A percentile compares a stretch with the other conserved stretches of the same genome.
Conservation (phyloP, 139 green algal genomes). For the Micromonas commoda region DNA sequence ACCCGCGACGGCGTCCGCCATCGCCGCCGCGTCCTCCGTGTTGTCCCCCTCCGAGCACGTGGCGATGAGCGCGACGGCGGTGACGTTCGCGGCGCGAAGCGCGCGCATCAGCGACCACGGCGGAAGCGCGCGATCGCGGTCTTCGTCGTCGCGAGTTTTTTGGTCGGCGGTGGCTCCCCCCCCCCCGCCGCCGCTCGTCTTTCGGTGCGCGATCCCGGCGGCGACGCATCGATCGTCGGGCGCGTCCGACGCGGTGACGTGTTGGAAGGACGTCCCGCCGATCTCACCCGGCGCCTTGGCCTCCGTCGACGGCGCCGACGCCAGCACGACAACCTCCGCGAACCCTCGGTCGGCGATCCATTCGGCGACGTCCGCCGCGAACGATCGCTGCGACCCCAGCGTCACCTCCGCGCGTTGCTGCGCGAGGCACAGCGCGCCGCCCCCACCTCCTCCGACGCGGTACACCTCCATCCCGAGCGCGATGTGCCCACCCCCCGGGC, state of each 20-base stretch:
- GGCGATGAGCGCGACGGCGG: background rate
- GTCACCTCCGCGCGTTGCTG: background rate
- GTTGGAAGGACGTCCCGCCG: background rate
- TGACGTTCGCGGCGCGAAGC: background rate
- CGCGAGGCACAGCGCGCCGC: background rate
- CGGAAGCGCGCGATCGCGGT: background rate
- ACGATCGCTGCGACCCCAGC: background rate
- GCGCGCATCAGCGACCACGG: slow-evolving; percentile 2
- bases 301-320: background rate
- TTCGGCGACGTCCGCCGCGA: background rate
- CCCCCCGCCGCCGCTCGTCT: no score
- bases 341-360: background rate
- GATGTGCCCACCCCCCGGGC: no score
- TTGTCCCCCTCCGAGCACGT: slow-evolving; percentile 8
- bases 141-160: no score
- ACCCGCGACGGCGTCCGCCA: background rate
- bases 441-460: background rate
- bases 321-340: background rate
- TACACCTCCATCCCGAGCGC: background rate
- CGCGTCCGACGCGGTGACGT: background rate
- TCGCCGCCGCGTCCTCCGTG: background rate
- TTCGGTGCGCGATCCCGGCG: background rate
- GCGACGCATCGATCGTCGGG: no score
- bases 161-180: no score
- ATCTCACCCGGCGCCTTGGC: background rate